phyloP scores from a whole-genome alignment of 208 protist genomes.

The Acanthamoeba lenticulata region DNA sequence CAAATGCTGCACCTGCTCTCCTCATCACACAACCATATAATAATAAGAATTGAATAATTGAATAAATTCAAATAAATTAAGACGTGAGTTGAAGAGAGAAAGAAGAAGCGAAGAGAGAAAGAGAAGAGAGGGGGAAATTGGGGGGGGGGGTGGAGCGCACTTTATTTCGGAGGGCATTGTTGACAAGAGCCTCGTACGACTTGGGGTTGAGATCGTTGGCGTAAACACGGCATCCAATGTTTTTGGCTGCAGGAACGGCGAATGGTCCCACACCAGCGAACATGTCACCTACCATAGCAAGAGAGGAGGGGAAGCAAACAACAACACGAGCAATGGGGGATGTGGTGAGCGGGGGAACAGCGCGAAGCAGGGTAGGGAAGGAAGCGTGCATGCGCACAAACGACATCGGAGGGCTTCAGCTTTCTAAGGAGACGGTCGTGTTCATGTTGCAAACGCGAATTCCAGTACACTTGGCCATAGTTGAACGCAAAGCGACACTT shows the following conservation, averaged over 20 bases:
- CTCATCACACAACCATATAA: not conserved
- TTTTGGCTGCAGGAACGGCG: slow-evolving; percentile 93
- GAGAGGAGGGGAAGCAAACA: not conserved
- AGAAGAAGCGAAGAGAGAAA: no score
- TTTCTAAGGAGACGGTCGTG: slow-evolving; percentile 92
- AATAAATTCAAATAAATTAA: no score
- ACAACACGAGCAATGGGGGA: not conserved
- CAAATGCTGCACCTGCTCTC: slow-evolving; percentile 35
- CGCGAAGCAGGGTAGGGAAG: not conserved
- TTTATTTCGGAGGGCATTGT: slow-evolving; percentile 93
- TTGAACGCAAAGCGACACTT: slow-evolving; percentile 94
- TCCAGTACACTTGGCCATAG: slow-evolving; percentile 98
- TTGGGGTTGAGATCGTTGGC: slow-evolving; percentile 98
- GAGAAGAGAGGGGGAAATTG: no score
- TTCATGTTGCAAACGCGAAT: slow-evolving; percentile 95
- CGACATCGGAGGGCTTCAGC: slow-evolving; percentile 84
- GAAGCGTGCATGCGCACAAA: slow-evolving; percentile 69
- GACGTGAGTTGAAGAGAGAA: no score
- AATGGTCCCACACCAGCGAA: slow-evolving; percentile 98
- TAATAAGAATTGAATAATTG: no score
- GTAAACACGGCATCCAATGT: slow-evolving; percentile 89
- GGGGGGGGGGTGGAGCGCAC: slow-evolving; percentile 66
- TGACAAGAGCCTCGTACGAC: slow-evolving; percentile 91
- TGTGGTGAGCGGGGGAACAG: not conserved
- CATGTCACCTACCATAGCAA: slow-evolving; percentile 89